Percentiles rank a stretch among this genome's conserved stretches.
Conservation (phyloP, 2,329 filamentous ascomycete genomes). For the Bipolaris cookei region DNA sequence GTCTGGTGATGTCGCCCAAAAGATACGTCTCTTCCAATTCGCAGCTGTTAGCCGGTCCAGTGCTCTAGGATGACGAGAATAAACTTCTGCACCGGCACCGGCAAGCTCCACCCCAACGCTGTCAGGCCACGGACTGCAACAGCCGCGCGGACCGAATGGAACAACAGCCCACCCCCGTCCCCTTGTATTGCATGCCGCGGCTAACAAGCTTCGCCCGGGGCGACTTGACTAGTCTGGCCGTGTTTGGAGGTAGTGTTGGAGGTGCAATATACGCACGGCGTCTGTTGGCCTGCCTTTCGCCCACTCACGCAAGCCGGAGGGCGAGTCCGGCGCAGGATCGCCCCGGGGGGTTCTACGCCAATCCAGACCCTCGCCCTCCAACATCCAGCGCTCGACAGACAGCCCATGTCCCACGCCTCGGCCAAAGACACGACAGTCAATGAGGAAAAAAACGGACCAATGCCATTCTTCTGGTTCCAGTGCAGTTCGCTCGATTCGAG, state of each 20-base stretch:
- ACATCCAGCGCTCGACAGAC: neutral
- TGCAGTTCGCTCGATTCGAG: neutral
- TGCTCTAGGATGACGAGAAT: too few species aligned
- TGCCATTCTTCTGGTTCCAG: too few species aligned
- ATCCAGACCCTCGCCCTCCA: conserved; percentile 1
- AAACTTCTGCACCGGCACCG: neutral
- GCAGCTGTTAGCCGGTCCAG: too few species aligned
- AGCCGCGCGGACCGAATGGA: conserved; percentile 2
- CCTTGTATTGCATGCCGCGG: neutral
- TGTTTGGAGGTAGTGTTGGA: neutral
- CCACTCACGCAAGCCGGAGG: conserved; percentile 6
- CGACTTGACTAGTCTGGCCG: too few species aligned
- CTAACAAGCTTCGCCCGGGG: neutral
- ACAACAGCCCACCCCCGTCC: neutral
- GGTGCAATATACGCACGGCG: neutral
- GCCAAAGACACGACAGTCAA: too few species aligned
- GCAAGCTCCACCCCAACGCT: too few species aligned
- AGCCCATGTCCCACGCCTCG: neutral
- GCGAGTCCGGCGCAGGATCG: conserved; percentile 9
- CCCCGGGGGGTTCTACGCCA: conserved; percentile 10
- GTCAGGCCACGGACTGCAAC: neutral
- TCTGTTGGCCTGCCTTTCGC: neutral
- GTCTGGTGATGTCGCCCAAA: too few species aligned
- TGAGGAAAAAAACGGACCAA: too few species aligned
- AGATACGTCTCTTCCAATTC: too few species aligned